Percentiles rank a stretch among this genome's conserved stretches.
Conservation (phyloP, 805 yeast genomes). For the Ogataea pignaliae region DNA sequence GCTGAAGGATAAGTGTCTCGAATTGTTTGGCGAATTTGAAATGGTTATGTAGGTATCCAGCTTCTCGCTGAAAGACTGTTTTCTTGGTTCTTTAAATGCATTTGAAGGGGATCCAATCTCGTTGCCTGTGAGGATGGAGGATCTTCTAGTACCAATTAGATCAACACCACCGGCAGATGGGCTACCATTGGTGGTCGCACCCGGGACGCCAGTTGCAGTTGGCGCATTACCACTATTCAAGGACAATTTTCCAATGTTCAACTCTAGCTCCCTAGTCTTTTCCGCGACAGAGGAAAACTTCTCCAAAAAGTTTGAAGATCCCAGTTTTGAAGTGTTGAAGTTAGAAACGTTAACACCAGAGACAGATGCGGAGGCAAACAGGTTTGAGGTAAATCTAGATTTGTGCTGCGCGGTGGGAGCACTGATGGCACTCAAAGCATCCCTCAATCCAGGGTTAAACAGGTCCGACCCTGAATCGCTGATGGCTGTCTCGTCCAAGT, state of each 20-base stretch:
- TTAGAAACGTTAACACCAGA: slow-evolving; percentile 38
- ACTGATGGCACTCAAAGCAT: slow-evolving; percentile 30
- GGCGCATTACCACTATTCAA: slow-evolving; percentile 17
- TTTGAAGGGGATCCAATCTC: slow-evolving; percentile 26
- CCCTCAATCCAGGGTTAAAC: slow-evolving; percentile 20
- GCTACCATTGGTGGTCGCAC: slow-evolving; percentile 20
- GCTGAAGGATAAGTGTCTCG: slow-evolving; percentile 27
- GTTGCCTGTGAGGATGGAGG: slow-evolving; percentile 41
- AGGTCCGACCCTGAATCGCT: slow-evolving; percentile 31
- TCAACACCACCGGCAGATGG: slow-evolving; percentile 8
- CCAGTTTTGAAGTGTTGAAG: slow-evolving; percentile 21
- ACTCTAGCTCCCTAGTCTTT: slow-evolving; percentile 63
- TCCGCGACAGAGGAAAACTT: slow-evolving; percentile 64
- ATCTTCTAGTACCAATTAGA: slow-evolving; percentile 43
- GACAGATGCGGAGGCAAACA: slow-evolving; percentile 59
- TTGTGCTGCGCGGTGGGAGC: slow-evolving; percentile 30
- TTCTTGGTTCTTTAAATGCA: slow-evolving; percentile 29
- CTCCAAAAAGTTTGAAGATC: slow-evolving; percentile 47
- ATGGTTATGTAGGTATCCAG: slow-evolving; percentile 48
- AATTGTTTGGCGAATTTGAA: slow-evolving; percentile 23
- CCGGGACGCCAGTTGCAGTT: slow-evolving; percentile 4
- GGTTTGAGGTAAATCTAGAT: slow-evolving; percentile 32
- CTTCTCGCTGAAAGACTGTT: slow-evolving; percentile 56
- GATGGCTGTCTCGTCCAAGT: slow-evolving; percentile 22
- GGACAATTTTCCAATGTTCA: slow-evolving; percentile 38